Percentiles rank a stretch among this genome's conserved stretches.
These are phyloP conservation scores for Mycena indigotica DNA, from an alignment of 768 basidiomycete genomes.

Conservation along the genomic window DNA sequence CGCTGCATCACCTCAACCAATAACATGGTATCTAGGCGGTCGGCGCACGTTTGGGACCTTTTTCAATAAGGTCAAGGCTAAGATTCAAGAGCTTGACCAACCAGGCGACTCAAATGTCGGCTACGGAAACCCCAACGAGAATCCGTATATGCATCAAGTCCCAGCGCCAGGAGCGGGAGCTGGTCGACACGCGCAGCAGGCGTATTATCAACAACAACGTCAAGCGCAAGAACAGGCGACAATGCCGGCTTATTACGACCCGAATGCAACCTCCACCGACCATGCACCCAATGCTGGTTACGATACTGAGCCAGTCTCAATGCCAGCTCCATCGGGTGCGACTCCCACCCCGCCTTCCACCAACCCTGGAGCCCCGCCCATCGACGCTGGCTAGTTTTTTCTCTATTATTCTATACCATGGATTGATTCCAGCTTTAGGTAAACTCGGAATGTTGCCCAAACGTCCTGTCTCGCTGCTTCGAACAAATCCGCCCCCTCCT, in stretches of 20 bases:
- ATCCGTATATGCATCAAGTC: slow-evolving; percentile 4
- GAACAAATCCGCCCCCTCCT: slow-evolving; percentile 28
- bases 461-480: slow-evolving; percentile 66
- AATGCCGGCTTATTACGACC: slow-evolving; percentile 38
- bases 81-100: slow-evolving; percentile 81
- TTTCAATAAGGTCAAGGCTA: slow-evolving; percentile 78
- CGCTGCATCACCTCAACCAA: too few species aligned
- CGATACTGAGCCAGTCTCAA: slow-evolving; percentile 3
- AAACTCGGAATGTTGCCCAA: slow-evolving; percentile 75
- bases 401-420: neutral
- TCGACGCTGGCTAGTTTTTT: slow-evolving; percentile 35
- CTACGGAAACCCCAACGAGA: slow-evolving; percentile 18
- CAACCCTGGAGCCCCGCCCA: slow-evolving; percentile 24
- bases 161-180: neutral
- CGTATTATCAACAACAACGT: slow-evolving; percentile 15
- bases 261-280: slow-evolving; percentile 25
- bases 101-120: slow-evolving; percentile 18
- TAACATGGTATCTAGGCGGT: slow-evolving; percentile 63
- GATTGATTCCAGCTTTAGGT: slow-evolving; percentile 34
- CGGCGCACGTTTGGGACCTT: slow-evolving; percentile 77
- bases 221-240: slow-evolving; percentile 22
- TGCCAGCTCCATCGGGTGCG: neutral
- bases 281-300: slow-evolving; percentile 12
- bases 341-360: slow-evolving; percentile 24
- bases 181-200: slow-evolving; percentile 13